Evolutionary conservation across 1,139 yeast species (phyloP).

Genomic region (Wickerhamomyces sp.): DNA sequence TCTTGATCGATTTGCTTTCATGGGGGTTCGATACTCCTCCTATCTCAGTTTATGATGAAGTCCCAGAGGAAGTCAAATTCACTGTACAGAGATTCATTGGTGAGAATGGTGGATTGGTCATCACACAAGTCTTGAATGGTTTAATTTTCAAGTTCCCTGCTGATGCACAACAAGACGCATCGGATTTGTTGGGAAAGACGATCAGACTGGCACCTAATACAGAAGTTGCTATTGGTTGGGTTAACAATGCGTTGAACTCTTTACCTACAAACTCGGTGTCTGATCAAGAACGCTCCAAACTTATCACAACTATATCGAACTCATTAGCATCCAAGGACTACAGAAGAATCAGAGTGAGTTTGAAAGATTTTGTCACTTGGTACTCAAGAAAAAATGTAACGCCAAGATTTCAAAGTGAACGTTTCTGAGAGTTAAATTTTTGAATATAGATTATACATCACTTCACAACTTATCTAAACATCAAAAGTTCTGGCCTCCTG

Average conservation of each 20-base stretch:
- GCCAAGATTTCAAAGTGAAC: constrained; percentile 34
- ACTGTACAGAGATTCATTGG: constrained; percentile 40
- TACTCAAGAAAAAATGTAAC: constrained; percentile 72
- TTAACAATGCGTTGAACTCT: constrained; percentile 46
- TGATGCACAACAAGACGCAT: constrained; percentile 71
- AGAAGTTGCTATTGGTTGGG: constrained; percentile 51
- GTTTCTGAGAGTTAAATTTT: background rate
- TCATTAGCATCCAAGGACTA: constrained; percentile 69
- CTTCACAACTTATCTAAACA: too few relatives aligned
- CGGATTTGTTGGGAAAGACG: constrained; percentile 66
- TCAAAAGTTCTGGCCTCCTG: background rate
- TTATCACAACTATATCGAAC: constrained; percentile 48
- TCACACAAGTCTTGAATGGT: constrained; percentile 55
- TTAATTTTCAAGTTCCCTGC: constrained; percentile 66
- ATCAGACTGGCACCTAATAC: constrained; percentile 42
- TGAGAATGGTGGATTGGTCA: constrained; percentile 53
- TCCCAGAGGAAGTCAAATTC: constrained; percentile 48
- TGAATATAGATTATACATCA: background rate
- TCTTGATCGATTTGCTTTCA: constrained; percentile 68
- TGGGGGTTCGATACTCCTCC: constrained; percentile 87
- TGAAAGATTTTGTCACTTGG: constrained; percentile 78
- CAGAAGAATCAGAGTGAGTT: constrained; percentile 63
- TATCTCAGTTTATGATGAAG: constrained; percentile 57
- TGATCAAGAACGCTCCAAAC: constrained; percentile 57
- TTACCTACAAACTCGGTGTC: constrained; percentile 60